Conservation (phyloP, 306 rosid species). For the Prinsepia uniflora region DNA sequence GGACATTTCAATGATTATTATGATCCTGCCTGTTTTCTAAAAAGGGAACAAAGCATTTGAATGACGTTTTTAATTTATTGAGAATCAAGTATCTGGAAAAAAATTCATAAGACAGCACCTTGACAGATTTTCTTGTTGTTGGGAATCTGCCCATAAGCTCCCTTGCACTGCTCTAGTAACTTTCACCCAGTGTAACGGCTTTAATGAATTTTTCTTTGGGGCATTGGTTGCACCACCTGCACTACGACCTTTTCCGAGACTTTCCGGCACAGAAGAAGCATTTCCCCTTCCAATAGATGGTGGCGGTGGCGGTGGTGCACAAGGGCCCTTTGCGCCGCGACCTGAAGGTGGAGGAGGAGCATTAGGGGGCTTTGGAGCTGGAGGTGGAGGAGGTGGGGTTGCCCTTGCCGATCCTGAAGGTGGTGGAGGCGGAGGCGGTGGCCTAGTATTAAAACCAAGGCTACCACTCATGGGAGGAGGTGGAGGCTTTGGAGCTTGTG, state of each 20-base stretch:
- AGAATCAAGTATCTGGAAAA: constrained; percentile 11
- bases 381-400: constrained; percentile 33
- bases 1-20: constrained; percentile 1
- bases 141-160: constrained; percentile 95
- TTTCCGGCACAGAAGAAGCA: constrained; percentile 42
- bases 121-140: constrained; percentile 64
- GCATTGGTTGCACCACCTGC: constrained; percentile 41
- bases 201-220: constrained; percentile 67
- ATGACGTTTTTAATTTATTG: constrained; percentile 1
- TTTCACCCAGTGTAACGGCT: constrained; percentile 95
- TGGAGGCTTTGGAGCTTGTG: constrained; percentile 16
- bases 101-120: constrained; percentile 48
- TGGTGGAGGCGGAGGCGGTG: constrained; percentile 50
- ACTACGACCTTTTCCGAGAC: constrained; percentile 62
- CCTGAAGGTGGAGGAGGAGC: constrained; percentile 38
- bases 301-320: constrained; percentile 47
- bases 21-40: not conserved
- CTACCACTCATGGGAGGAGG: constrained; percentile 35
- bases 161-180: constrained; percentile 86
- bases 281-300: constrained; percentile 39
- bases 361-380: constrained; percentile 46
- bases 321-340: constrained; percentile 28
- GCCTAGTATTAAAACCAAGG: not conserved
- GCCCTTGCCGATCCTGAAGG: constrained; percentile 35
- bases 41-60: not conserved